Percentiles rank a stretch among this genome's conserved stretches.
These are phyloP conservation scores for Phytophthora sp. DNA, from an alignment of 352 stramenopile species.

Conservation along the genomic window DNA sequence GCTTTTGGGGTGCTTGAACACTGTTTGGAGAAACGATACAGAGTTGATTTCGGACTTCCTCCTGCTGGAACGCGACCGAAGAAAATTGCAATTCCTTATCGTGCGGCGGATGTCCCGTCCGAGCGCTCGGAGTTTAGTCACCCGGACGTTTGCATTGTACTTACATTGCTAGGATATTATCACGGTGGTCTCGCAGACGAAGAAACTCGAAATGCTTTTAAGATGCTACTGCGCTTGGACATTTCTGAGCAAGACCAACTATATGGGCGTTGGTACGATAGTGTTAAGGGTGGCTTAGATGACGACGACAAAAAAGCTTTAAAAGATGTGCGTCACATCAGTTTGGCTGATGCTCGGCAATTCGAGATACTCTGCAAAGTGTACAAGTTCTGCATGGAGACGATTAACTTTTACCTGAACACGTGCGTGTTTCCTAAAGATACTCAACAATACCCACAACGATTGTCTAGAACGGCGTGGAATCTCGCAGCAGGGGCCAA, in stretches of 20 bases:
- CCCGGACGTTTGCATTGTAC: constrained; percentile 80
- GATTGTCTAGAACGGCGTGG: constrained; percentile 80
- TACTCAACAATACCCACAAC: constrained; percentile 78
- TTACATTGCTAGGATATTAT: constrained; percentile 90
- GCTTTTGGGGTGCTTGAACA: constrained; percentile 81
- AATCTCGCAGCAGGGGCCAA: constrained; percentile 69
- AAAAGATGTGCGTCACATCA: constrained; percentile 72
- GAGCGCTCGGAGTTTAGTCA: constrained; percentile 90
- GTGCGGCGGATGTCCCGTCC: constrained; percentile 80
- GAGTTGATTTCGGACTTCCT: constrained; percentile 82
- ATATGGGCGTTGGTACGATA: constrained; percentile 76
- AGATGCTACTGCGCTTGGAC: constrained; percentile 65
- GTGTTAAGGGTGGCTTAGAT: constrained; percentile 26
- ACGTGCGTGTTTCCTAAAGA: constrained; percentile 83
- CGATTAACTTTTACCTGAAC: constrained; percentile 90
- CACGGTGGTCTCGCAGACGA: constrained; percentile 60
- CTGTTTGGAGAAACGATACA: constrained; percentile 86
- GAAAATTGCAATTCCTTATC: constrained; percentile 86
- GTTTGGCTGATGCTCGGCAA: constrained; percentile 71
- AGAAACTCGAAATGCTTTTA: constrained; percentile 62
- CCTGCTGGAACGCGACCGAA: constrained; percentile 49
- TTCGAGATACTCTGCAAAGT: constrained; percentile 53
- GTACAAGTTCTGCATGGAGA: constrained; percentile 67
- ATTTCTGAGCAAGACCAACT: constrained; percentile 60
- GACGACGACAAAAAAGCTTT: constrained; percentile 37